Conservation (phyloP, 2,329 filamentous ascomycete genomes). For the Zymoseptoria ardabiliae region DNA sequence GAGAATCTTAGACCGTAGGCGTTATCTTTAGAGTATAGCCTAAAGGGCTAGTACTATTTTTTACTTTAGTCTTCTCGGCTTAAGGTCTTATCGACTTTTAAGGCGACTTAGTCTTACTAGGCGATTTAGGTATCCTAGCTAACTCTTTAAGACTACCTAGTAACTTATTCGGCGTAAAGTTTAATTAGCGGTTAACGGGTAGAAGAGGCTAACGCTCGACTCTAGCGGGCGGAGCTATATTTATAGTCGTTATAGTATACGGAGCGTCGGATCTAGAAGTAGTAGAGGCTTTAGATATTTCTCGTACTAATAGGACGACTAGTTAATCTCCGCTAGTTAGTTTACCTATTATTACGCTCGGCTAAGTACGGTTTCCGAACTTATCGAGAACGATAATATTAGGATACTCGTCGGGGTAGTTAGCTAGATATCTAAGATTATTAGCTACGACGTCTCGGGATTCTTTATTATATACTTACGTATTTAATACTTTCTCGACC, state of each 20-base stretch:
- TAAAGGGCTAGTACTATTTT: not conserved
- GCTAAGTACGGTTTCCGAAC: not conserved
- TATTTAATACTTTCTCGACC: not conserved
- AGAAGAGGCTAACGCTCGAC: slow-evolving; percentile 11
- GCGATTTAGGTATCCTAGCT: no score
- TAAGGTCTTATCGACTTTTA: not conserved
- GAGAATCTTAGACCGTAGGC: not conserved
- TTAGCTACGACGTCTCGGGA: not conserved
- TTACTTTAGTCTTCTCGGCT: not conserved
- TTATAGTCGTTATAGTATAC: slow-evolving; percentile 1
- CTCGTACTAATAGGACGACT: slow-evolving; percentile 1
- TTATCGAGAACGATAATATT: not conserved
- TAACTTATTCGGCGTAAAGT: not conserved
- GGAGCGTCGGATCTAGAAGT: not conserved
- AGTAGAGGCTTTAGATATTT: not conserved
- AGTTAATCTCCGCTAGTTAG: not conserved
- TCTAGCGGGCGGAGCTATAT: not conserved
- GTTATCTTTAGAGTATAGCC: not conserved
- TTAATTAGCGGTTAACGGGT: slow-evolving; percentile 12
- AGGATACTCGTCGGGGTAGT: not conserved
- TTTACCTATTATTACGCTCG: not conserved
- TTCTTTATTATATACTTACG: not conserved
- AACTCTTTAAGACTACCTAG: not conserved
- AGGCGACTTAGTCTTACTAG: not conserved
- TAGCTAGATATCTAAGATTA: not conserved